phyloP scores from a whole-genome alignment of 2,329 filamentous ascomycete genomes.

The Alternaria burnsii region DNA sequence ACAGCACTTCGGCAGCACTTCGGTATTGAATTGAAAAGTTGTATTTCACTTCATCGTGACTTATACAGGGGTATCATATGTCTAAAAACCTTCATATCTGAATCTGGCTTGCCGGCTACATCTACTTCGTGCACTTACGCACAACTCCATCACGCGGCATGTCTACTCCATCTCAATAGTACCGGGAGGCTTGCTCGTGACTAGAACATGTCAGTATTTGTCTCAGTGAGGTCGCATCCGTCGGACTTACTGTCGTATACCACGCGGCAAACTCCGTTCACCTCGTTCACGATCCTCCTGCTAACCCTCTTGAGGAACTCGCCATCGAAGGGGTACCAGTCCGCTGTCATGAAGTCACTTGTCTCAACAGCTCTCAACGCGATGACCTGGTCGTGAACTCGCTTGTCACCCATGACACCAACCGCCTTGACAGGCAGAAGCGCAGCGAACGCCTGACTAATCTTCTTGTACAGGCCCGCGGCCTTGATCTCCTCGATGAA shows the following conservation, averaged over 20 bases:
- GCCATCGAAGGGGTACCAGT: conserved; percentile 72
- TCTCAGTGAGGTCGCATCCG: background rate
- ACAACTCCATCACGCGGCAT: background rate
- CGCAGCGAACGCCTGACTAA: conserved; percentile 75
- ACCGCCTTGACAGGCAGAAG: conserved; percentile 71
- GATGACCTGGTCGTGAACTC: conserved; percentile 70
- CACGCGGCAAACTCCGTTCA: conserved; percentile 75
- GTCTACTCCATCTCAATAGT: conserved; percentile 79
- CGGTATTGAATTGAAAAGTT: conserved; percentile 18
- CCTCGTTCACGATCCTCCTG: conserved; percentile 77
- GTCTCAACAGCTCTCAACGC: conserved; percentile 69
- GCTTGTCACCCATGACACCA: conserved; percentile 74
- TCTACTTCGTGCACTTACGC: background rate
- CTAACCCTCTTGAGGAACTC: conserved; percentile 72
- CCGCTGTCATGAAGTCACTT: conserved; percentile 78
- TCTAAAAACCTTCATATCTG: background rate
- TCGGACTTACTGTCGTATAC: conserved; percentile 69
- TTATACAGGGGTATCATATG: conserved; percentile 36
- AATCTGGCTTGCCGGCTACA: background rate
- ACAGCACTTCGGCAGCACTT: conserved; percentile 32
- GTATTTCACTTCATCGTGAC: conserved; percentile 17
- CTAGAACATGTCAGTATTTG: conserved; percentile 39
- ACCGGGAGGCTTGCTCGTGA: conserved; percentile 72
- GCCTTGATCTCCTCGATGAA: conserved; percentile 79
- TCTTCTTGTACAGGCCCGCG: conserved; percentile 76